Conservation (phyloP, 2,329 filamentous ascomycete species). For the Biscogniauxia marginata region DNA sequence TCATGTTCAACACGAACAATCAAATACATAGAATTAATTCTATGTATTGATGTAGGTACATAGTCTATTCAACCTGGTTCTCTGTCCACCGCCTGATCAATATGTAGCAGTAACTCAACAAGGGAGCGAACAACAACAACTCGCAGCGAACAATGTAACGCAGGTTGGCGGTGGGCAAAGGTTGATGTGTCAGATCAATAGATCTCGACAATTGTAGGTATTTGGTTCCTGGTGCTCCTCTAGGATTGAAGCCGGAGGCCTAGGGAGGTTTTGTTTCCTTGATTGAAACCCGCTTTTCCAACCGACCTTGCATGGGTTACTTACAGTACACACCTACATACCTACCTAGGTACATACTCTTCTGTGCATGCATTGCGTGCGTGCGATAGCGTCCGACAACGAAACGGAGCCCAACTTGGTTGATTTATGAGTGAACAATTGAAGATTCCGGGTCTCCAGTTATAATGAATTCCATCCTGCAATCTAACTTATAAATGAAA, state of each 20-base stretch:
- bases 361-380: too few relatives aligned
- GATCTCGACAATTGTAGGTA: background rate
- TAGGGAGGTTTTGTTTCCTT: background rate
- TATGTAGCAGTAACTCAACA: background rate
- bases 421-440: background rate
- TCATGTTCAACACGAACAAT: background rate
- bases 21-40: background rate
- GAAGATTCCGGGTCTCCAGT: slow-evolving; percentile 5
- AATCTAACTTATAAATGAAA: too few relatives aligned
- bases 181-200: background rate
- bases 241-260: background rate
- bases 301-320: too few relatives aligned
- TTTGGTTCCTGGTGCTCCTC: background rate
- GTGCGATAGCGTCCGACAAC: slow-evolving; percentile 1
- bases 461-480: slow-evolving; percentile 5
- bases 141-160: background rate
- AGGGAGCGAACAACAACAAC: background rate
- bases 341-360: too few relatives aligned
- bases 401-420: background rate
- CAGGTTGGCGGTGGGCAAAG: background rate
- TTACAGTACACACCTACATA: background rate
- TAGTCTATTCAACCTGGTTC: background rate
- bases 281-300: background rate
- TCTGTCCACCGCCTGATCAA: background rate
- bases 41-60: background rate